Base-by-base conservation (phyloP, 1,284 basidiomycete species). In the Moniliophthora roreri region DNA sequence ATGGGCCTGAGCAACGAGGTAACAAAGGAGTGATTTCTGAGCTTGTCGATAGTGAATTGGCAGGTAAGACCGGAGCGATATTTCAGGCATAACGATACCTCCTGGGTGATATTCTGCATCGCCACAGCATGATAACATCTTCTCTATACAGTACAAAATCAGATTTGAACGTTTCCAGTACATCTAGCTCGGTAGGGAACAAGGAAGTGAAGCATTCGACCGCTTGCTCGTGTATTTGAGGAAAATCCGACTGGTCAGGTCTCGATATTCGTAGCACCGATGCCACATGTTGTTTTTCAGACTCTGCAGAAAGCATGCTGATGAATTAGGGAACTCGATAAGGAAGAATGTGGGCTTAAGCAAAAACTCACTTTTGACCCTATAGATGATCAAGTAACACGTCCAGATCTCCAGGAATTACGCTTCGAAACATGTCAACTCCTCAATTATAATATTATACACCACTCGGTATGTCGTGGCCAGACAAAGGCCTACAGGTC, bases 301-400 rank as follows among this genome's bases (percentile, higher is more conserved):
- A 48, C 44, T 50, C 40, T 28, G 41, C 6, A 18, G 50, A 52
- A 39, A 51, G 47, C 10, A 26, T 23, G 35, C 52, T 49, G 24
- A 23, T 23, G 36, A 49, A 40, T 48, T 41, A 55, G 51, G 53
- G 34, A 41, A 40, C 26, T 35, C 11, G n/a, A 32, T 39, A 35
- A 28, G 39, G 37, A 50, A 53, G 45, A 52, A 49, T 47, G 45
- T 48, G 15, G 9, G 4, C 23, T 15, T 9, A n/a, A 15, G 26
- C 18, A 24, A 35, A 23, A 20, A 77, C 82, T 74, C 66, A 88
- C 85, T 66, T 65, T 60, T 85, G 79, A 60, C 85, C 81, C 62
- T 88, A 88, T 24, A 88, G 63, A 66, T 86, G 77, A 52, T 77
- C 76, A 10, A 88, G 65, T 39, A 89, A 63, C 1, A 69, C 71